phyloP scores from a whole-genome alignment of 768 basidiomycete genomes.

The Kwoniella europaea region DNA sequence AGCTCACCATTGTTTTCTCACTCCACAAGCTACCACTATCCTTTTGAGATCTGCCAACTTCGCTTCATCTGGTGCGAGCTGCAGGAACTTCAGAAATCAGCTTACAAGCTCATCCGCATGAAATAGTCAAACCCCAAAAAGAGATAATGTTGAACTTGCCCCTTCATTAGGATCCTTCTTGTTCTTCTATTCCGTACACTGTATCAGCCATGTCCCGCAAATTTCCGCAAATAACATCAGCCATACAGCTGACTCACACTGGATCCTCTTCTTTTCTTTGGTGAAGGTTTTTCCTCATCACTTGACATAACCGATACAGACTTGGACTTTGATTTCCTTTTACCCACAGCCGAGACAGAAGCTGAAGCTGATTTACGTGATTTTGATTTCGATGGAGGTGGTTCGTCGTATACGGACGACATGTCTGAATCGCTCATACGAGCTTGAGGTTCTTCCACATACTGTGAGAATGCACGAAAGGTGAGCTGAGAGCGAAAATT shows the following conservation, averaged over 20 bases:
- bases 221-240: neutral
- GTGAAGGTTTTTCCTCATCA: conserved; percentile 6
- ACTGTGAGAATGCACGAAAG: neutral
- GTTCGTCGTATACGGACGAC: conserved; percentile 39
- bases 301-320: conserved; percentile 3
- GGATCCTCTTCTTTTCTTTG: conserved; percentile 6
- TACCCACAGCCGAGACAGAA: neutral
- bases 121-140: neutral
- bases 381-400: neutral
- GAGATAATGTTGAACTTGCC: conserved; percentile 19
- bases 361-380: neutral
- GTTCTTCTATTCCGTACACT: neutral
- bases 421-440: conserved; percentile 41
- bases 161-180: conserved; percentile 43
- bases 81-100: neutral
- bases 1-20: conserved; percentile 51
- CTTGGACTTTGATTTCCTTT: conserved; percentile 2
- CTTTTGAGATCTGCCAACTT: conserved; percentile 49
- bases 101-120: too few relatives aligned
- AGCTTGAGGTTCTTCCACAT: neutral
- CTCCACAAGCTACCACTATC: conserved; percentile 51
- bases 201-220: neutral
- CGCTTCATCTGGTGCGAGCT: conserved; percentile 47
- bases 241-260: conserved; percentile 2
- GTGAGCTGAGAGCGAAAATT: neutral